Evolutionary conservation across 176 grass and related monocot species (phyloP).

Genomic region (Eragrostis curvula): DNA sequence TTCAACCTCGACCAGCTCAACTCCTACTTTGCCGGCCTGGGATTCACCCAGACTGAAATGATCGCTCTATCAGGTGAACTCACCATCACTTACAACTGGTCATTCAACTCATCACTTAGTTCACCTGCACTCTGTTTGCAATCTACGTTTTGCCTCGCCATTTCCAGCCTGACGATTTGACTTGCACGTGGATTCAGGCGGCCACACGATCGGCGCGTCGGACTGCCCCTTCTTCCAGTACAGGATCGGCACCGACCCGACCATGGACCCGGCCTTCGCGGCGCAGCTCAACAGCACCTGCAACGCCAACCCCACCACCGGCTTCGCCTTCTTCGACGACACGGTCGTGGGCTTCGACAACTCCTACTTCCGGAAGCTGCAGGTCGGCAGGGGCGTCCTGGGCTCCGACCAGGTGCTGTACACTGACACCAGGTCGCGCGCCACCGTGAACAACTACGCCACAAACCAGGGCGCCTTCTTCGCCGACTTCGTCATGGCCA

Average conservation of each 20-base stretch:
- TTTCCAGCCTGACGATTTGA: neutral
- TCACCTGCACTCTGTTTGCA: neutral
- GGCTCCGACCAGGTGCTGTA: conserved; percentile 71
- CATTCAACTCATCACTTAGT: neutral
- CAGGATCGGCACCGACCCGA: conserved; percentile 43
- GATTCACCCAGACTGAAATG: conserved; percentile 51
- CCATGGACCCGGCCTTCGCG: conserved; percentile 30
- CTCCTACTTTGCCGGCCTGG: conserved; percentile 39
- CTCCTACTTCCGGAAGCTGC: conserved; percentile 61
- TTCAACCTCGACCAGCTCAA: conserved; percentile 54
- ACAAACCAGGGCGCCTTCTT: conserved; percentile 58
- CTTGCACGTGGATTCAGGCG: conserved; percentile 40
- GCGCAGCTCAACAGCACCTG: conserved; percentile 36
- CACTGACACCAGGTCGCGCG: conserved; percentile 55
- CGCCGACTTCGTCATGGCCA: conserved; percentile 39
- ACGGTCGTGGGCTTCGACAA: conserved; percentile 51
- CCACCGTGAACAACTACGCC: conserved; percentile 55
- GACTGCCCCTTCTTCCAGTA: conserved; percentile 52
- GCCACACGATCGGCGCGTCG: conserved; percentile 48
- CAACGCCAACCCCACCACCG: neutral
- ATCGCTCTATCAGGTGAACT: conserved; percentile 51
- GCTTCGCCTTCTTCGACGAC: conserved; percentile 42
- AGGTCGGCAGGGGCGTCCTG: conserved; percentile 59
- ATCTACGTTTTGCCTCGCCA: neutral
- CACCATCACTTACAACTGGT: neutral